Evolutionary conservation across 345 rosid species (phyloP).

Genomic region (Erucastrum elatum): DNA sequence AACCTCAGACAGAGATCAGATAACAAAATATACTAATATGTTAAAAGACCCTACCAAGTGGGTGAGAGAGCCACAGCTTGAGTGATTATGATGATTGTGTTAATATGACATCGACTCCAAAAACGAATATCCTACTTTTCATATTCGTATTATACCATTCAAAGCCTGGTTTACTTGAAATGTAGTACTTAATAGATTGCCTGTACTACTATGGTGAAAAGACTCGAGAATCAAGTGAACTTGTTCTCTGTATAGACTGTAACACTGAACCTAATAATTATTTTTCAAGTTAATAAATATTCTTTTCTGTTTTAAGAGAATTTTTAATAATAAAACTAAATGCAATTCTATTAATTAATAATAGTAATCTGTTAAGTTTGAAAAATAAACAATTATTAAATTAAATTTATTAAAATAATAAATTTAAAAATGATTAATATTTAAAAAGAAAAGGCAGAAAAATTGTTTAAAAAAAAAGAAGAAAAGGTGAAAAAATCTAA

Average conservation of each 20-base stretch:
- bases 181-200: not conserved
- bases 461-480: too few relatives aligned
- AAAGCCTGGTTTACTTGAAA: not conserved
- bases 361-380: too few relatives aligned
- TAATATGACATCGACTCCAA: not conserved
- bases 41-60: not conserved
- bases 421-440: too few relatives aligned
- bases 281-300: too few relatives aligned
- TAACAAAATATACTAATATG: not conserved
- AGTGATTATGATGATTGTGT: constrained; percentile 11
- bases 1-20: not conserved
- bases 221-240: not conserved
- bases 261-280: not conserved
- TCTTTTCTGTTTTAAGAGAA: too few relatives aligned
- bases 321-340: too few relatives aligned
- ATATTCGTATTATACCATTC: not conserved
- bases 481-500: not conserved
- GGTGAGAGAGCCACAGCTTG: not conserved
- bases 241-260: not conserved
- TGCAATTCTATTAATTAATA: too few relatives aligned
- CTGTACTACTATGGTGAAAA: not conserved
- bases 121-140: constrained; percentile 11
- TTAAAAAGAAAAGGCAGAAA: too few relatives aligned
- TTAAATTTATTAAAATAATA: too few relatives aligned
- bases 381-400: too few relatives aligned